A percentile compares a stretch with the other conserved stretches of the same genome.
These are phyloP conservation scores for Melastoma malabathricum DNA, from an alignment of 345 rosid genomes.

Conservation along the genomic window DNA sequence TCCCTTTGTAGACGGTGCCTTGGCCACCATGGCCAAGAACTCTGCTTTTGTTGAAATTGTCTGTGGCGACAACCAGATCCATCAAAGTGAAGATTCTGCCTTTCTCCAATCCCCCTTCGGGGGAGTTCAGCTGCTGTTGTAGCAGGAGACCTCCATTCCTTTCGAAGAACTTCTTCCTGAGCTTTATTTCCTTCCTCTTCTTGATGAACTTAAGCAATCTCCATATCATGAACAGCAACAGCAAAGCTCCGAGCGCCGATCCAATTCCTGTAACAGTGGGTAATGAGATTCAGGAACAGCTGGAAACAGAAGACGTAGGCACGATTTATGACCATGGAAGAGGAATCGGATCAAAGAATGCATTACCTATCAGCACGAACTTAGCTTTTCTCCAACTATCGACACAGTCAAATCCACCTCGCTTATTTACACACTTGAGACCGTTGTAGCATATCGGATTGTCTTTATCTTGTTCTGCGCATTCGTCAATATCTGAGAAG, in stretches of 20 bases:
- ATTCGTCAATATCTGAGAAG: too few relatives aligned
- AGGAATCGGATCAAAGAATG: too few relatives aligned
- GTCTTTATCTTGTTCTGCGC: too few relatives aligned
- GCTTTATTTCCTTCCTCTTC: constrained; percentile 3
- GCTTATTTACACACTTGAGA: background rate
- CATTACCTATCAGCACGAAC: background rate
- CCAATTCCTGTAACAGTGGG: constrained; percentile 2
- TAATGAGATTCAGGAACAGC: too few relatives aligned
- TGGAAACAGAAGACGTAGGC: too few relatives aligned
- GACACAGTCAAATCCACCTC: background rate
- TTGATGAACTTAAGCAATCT: background rate
- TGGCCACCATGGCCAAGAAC: constrained; percentile 9
- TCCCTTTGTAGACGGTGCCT: constrained; percentile 10
- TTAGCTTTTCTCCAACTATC: background rate
- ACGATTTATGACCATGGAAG: too few relatives aligned
- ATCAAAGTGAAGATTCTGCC: background rate
- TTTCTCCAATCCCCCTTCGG: background rate
- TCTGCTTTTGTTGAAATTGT: constrained; percentile 6
- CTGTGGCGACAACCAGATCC: constrained; percentile 4
- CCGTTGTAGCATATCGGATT: too few relatives aligned
- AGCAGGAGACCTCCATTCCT: constrained; percentile 6
- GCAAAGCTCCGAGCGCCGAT: background rate
- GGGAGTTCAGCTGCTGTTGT: background rate
- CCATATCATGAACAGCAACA: background rate
- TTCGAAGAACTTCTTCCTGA: constrained; percentile 5